These are phyloP conservation scores for Scheffersomyces parashehatae DNA, from an alignment of 1,139 yeast genomes.

Conservation along the genomic window DNA sequence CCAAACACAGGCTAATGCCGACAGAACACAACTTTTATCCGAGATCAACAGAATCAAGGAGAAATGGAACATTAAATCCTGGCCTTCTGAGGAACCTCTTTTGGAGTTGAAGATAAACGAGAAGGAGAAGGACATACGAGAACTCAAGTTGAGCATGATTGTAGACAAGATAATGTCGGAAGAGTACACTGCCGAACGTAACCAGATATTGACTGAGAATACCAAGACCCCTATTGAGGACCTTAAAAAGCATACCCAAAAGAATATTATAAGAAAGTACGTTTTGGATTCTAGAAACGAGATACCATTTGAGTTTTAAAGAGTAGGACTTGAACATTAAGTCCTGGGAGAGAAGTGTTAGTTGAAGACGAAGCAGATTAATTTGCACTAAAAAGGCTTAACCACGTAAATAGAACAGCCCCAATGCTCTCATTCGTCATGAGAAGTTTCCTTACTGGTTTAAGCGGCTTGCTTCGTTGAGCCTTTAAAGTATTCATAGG, in stretches of 20 bases:
- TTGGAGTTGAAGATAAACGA: constrained; percentile 38
- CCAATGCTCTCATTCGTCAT: too few species aligned
- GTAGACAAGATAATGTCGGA: constrained; percentile 35
- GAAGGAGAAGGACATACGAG: constrained; percentile 29
- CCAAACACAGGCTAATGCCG: constrained; percentile 39
- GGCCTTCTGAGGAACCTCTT: constrained; percentile 56
- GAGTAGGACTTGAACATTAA: too few species aligned
- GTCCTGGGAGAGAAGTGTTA: too few species aligned
- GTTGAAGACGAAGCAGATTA: too few species aligned
- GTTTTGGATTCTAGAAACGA: constrained; percentile 40
- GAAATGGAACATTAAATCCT: constrained; percentile 56
- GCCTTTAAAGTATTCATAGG: too few species aligned
- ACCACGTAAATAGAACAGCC: too few species aligned
- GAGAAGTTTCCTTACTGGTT: too few species aligned
- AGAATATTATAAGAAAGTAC: constrained; percentile 55
- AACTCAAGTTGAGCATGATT: constrained; percentile 30
- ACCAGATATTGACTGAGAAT: constrained; percentile 24
- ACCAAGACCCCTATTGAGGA: constrained; percentile 23
- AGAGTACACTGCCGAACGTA: constrained; percentile 27
- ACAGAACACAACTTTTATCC: constrained; percentile 33
- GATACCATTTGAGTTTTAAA: constrained; percentile 28
- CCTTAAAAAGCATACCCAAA: constrained; percentile 48
- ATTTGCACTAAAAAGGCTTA: too few species aligned
- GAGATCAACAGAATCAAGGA: constrained; percentile 50
- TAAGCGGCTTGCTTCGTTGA: too few species aligned